These are phyloP conservation scores for Triadica sebifera DNA, from an alignment of 345 rosid genomes.

Conservation along the genomic window DNA sequence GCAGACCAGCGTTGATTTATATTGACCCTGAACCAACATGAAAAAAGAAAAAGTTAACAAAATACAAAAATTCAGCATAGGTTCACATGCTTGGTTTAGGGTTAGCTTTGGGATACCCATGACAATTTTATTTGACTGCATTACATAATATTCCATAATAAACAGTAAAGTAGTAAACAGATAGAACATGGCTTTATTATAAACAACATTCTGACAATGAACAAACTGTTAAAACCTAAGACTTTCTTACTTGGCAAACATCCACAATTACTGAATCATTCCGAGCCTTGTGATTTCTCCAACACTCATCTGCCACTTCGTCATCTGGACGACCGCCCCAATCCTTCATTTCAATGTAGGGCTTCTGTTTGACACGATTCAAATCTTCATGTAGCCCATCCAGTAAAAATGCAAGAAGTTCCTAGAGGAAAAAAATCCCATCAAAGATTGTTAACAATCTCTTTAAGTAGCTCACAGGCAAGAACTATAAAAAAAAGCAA, in stretches of 20 bases:
- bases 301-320: slow-evolving; percentile 84
- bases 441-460: background rate
- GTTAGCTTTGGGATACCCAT: background rate
- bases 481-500: background rate
- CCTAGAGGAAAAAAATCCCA: slow-evolving; percentile 36
- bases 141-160: background rate
- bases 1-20: slow-evolving; percentile 89
- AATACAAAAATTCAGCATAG: background rate
- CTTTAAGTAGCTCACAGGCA: background rate
- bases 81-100: background rate
- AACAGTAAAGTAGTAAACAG: background rate
- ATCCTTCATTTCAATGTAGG: slow-evolving; percentile 85
- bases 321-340: slow-evolving; percentile 71
- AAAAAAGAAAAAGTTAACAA: slow-evolving; percentile 10
- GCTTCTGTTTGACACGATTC: slow-evolving; percentile 82
- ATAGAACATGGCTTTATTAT: background rate
- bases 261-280: slow-evolving; percentile 95
- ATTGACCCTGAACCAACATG: slow-evolving; percentile 76
- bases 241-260: slow-evolving; percentile 70
- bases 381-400: slow-evolving; percentile 96
- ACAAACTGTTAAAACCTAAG: slow-evolving; percentile 13
- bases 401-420: slow-evolving; percentile 84
- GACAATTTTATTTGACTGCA: background rate
- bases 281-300: slow-evolving; percentile 88
- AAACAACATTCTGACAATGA: slow-evolving; percentile 1